Percentiles rank a stretch among this genome's conserved stretches.
Evolutionary conservation across 2,329 filamentous ascomycete species (phyloP).

Genomic region (Claviceps purpurea): DNA sequence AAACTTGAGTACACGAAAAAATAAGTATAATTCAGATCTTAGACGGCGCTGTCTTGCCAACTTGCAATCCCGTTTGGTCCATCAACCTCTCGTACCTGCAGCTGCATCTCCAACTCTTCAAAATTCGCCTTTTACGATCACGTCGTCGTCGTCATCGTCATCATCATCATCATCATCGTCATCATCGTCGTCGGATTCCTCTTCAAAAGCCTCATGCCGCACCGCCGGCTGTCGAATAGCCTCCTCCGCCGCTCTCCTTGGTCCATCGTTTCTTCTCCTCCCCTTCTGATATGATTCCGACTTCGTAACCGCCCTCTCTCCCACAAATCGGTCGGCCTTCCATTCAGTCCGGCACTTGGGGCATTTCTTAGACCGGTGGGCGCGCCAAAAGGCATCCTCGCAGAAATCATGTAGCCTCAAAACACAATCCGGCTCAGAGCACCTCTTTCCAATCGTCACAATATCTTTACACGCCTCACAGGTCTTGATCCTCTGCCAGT

Average conservation of each 20-base stretch:
- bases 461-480: constrained; percentile 85
- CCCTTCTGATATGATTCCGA: constrained; percentile 36
- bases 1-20: no score
- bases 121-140: not conserved
- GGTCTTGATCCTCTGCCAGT: constrained; percentile 65
- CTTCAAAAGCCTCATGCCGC: constrained; percentile 5
- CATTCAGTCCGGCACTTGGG: constrained; percentile 44
- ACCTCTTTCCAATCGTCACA: constrained; percentile 72
- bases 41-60: no score
- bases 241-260: constrained; percentile 21
- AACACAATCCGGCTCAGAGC: constrained; percentile 51
- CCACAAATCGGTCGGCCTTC: constrained; percentile 36
- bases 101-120: not conserved
- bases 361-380: constrained; percentile 48
- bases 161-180: not conserved
- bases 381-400: constrained; percentile 58
- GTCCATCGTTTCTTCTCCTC: constrained; percentile 21
- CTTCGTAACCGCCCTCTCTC: constrained; percentile 42
- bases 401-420: constrained; percentile 68
- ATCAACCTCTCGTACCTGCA: not conserved
- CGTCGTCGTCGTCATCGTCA: not conserved
- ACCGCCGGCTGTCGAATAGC: constrained; percentile 15
- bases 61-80: no score
- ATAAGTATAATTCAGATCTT: no score
- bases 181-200: not conserved